Base-by-base conservation (phyloP, 2,329 filamentous ascomycete species). In the Aspergillus pseudoviridinutans region DNA sequence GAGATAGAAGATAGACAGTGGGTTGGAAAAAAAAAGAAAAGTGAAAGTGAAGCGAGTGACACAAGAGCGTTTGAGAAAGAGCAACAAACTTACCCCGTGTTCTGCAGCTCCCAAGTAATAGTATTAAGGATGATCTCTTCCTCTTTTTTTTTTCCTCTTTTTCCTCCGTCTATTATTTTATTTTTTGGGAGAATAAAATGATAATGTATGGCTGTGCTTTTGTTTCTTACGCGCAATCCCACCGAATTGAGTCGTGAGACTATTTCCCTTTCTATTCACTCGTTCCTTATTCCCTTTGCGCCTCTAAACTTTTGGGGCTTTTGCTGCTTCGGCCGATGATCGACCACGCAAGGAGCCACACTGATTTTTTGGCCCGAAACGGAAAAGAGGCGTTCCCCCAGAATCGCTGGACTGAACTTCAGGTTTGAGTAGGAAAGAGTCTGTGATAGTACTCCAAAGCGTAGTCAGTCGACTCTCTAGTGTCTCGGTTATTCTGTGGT, bases 271-370 rank as follows among this genome's bases (percentile, higher is more conserved):
- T 28, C 14, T 49, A 28, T 53, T 20, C 25, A 28, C 46, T 38
- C 7, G 20, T 49, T 49, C 28, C 20, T 47, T 47, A 27, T 49
- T 54, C 47, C 20, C 10, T n/a, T 50, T n/a, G n/a, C 44, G 22
- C 25, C 49, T 54, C 49, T 49, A 28, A 7, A 51, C 28, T 54
- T 54, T 58, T 54, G 24, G 32, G 53, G 50, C 50, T 51, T 62
- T 62, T 57, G 58, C 58, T 50, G 54, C 53, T 61, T 62, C 49
- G 59, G 59, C 46, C 28, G 64, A 60, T 60, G 64, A 66, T 66
- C 64, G 61, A 61, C 63, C 38, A 58, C 55, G 63, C 60, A 65
- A 65, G 64, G 64, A 61, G 57, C 50, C 44, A 47, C 44, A 9
- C 44, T 24, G 25, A 17, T 47, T 22, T 47, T 24, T 27, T 12